Percentiles rank a stretch among this genome's conserved stretches.
phyloP scores from a whole-genome alignment of 1,139 yeast species.

The Eremothecium sinecaudum region DNA sequence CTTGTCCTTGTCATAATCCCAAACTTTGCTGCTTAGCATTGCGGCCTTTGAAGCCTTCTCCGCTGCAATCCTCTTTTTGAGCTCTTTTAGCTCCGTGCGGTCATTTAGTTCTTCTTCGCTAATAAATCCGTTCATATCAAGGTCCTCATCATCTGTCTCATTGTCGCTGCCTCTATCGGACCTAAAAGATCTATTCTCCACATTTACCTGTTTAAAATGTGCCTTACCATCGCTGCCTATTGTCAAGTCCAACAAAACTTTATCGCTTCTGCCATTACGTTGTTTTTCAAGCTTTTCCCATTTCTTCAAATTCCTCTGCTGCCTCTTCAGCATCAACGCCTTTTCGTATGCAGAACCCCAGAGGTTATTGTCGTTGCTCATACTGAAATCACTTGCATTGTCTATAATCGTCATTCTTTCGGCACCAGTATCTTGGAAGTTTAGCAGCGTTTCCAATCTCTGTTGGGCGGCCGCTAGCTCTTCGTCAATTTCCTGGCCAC shows the following conservation, averaged over 20 bases:
- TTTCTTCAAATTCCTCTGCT: slow-evolving; percentile 62
- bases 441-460: slow-evolving; percentile 59
- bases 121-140: slow-evolving; percentile 17
- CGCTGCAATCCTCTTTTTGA: slow-evolving; percentile 31
- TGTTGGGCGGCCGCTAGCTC: slow-evolving; percentile 62
- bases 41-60: slow-evolving; percentile 28
- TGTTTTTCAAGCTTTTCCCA: slow-evolving; percentile 50
- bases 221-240: slow-evolving; percentile 71
- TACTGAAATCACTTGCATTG: slow-evolving; percentile 86
- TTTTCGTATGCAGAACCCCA: slow-evolving; percentile 91
- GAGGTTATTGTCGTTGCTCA: slow-evolving; percentile 82
- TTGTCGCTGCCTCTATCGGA: slow-evolving; percentile 4
- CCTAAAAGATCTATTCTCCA: slow-evolving; percentile 11
- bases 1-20: slow-evolving; percentile 52
- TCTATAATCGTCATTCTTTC: slow-evolving; percentile 89
- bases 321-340: slow-evolving; percentile 71
- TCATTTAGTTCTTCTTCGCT: slow-evolving; percentile 28
- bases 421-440: slow-evolving; percentile 78
- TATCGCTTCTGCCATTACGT: slow-evolving; percentile 63
- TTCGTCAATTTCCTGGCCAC: slow-evolving; percentile 31
- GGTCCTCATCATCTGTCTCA: slow-evolving; percentile 24
- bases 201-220: slow-evolving; percentile 11
- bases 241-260: slow-evolving; percentile 59
- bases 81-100: slow-evolving; percentile 27
- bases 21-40: slow-evolving; percentile 34